Evolutionary conservation across 2,329 filamentous ascomycete species (phyloP).

Genomic region (Claviceps sp.): DNA sequence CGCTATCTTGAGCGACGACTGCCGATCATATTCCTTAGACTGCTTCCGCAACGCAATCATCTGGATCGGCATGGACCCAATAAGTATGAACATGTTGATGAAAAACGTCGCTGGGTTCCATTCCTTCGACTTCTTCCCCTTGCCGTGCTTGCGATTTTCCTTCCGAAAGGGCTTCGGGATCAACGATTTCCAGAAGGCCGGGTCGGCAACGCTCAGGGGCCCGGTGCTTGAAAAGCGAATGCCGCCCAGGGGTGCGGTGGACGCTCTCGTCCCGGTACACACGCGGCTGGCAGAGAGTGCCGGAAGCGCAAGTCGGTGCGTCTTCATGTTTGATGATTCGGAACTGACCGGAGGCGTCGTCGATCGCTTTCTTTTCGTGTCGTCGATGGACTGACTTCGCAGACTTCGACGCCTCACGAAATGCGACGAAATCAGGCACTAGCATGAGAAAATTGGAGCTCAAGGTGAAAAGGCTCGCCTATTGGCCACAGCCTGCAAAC

Average conservation of each 20-base stretch:
- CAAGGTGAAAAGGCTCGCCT: neutral
- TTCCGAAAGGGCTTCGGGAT: constrained; percentile 53
- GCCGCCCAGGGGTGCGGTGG: neutral
- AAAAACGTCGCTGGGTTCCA: constrained; percentile 78
- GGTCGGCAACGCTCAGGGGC: constrained; percentile 37
- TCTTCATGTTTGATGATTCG: constrained; percentile 5
- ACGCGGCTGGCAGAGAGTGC: neutral
- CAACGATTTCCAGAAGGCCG: constrained; percentile 55
- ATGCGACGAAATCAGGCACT: too few relatives aligned
- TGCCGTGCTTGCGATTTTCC: constrained; percentile 22
- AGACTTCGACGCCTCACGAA: neutral
- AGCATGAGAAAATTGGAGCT: too few relatives aligned
- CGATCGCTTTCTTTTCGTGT: neutral
- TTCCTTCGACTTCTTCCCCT: constrained; percentile 38
- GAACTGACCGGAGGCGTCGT: neutral
- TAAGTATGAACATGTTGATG: constrained; percentile 69
- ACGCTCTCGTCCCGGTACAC: neutral
- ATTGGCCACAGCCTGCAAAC: neutral
- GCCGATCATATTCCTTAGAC: constrained; percentile 56
- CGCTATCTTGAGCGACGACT: constrained; percentile 66
- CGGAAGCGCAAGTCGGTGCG: constrained; percentile 1
- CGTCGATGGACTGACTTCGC: neutral
- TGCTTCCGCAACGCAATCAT: constrained; percentile 72
- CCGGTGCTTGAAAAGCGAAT: constrained; percentile 23
- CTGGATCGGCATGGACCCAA: constrained; percentile 92